phyloP scores from a whole-genome alignment of 345 rosid species.

The Passiflora organensis region DNA sequence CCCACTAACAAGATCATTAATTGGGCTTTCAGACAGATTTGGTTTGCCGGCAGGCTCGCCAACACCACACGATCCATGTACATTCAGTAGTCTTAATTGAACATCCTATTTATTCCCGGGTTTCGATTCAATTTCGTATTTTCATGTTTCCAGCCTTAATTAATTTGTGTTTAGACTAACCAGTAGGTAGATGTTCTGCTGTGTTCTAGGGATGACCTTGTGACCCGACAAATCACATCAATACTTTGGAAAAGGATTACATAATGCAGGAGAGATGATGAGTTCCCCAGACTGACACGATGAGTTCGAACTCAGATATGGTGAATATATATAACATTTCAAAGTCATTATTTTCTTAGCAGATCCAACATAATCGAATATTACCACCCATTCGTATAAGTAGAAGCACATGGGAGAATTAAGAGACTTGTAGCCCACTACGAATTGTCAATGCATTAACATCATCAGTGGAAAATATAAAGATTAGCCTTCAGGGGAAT shows the following conservation, averaged over 20 bases:
- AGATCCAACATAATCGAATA: slow-evolving; percentile 12
- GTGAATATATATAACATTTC: background rate
- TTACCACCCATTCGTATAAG: background rate
- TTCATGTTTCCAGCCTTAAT: background rate
- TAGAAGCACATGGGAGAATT: slow-evolving; percentile 19
- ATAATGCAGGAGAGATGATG: slow-evolving; percentile 4
- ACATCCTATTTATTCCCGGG: too few relatives aligned
- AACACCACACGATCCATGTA: too few relatives aligned
- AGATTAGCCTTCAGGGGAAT: background rate
- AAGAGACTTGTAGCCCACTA: slow-evolving; percentile 27
- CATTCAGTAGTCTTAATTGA: too few relatives aligned
- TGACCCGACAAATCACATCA: background rate
- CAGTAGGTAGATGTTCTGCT: background rate
- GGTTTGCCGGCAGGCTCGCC: too few relatives aligned
- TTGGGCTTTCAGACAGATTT: too few relatives aligned
- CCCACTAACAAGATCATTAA: too few relatives aligned
- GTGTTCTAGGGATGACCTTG: background rate
- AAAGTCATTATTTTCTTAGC: slow-evolving; percentile 3
- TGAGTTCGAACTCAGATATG: background rate
- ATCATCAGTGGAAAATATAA: background rate
- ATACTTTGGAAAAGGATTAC: background rate
- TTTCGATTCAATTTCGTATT: too few relatives aligned
- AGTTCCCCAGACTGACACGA: background rate
- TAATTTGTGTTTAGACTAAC: background rate
- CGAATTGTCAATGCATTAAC: slow-evolving; percentile 12